Conservation (phyloP, 2,329 filamentous ascomycete genomes). For the Leptoxyphium fumago region DNA sequence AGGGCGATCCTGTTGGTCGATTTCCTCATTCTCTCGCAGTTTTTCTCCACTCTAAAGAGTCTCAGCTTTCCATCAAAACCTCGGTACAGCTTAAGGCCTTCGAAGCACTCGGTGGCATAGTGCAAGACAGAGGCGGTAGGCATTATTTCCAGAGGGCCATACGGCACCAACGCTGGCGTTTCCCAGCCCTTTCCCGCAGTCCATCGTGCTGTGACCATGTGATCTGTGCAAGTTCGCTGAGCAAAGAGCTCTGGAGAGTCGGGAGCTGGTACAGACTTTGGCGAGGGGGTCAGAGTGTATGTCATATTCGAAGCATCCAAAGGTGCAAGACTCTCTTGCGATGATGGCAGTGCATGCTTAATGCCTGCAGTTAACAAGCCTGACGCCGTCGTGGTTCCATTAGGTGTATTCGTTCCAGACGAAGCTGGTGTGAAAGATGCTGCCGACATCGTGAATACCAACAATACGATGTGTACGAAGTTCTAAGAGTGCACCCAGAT, state of each 20-base stretch:
- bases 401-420: constrained; percentile 22
- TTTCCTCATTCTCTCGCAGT: constrained; percentile 48
- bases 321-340: constrained; percentile 17
- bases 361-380: constrained; percentile 23
- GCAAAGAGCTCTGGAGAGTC: constrained; percentile 25
- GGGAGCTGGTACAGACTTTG: constrained; percentile 27
- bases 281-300: constrained; percentile 25
- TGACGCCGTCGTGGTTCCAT: constrained; percentile 17
- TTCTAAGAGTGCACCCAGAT: no score
- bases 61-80: constrained; percentile 56
- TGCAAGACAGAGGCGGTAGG: constrained; percentile 70
- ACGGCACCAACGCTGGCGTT: constrained; percentile 58
- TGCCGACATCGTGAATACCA: constrained; percentile 15
- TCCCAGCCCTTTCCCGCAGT: constrained; percentile 52
- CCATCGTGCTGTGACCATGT: constrained; percentile 73
- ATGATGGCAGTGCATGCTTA: constrained; percentile 14
- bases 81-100: constrained; percentile 64
- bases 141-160: constrained; percentile 62
- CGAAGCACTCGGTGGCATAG: constrained; percentile 86
- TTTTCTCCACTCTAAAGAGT: constrained; percentile 62
- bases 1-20: constrained; percentile 52
- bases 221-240: constrained; percentile 52
- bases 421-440: constrained; percentile 19
- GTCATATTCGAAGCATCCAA: constrained; percentile 31
- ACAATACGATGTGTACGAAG: no score